These are phyloP conservation scores for Beauveria scarabaeidicola DNA, from an alignment of 2,329 filamentous ascomycete genomes.

Conservation along the genomic window DNA sequence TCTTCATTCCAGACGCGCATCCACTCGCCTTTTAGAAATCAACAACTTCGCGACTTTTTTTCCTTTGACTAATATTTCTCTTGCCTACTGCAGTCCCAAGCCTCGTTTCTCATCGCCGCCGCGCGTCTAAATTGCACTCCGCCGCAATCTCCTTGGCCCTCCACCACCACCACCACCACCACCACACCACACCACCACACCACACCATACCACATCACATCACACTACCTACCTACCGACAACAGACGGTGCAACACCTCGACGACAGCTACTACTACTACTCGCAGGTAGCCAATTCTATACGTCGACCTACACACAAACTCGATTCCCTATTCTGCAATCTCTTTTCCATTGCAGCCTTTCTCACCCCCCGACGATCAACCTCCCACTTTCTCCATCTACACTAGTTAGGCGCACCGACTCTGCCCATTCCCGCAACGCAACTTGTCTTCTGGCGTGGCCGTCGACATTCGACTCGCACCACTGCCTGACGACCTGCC, in stretches of 20 bases:
- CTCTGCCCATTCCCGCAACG: neutral
- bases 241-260: neutral
- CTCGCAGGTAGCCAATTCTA: neutral
- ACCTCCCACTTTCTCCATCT: neutral
- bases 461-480: constrained; percentile 8
- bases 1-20: constrained; percentile 11
- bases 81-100: neutral
- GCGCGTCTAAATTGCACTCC: constrained; percentile 7
- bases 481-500: constrained; percentile 11
- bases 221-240: too few species aligned
- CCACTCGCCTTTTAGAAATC: neutral
- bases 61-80: neutral
- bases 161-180: neutral
- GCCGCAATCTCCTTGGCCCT: neutral
- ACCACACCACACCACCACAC: neutral
- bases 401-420: neutral
- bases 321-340: neutral
- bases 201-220: neutral
- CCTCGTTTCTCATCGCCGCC: neutral
- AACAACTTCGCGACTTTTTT: constrained; percentile 4
- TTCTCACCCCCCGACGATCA: neutral
- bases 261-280: neutral
- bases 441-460: constrained; percentile 10
- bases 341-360: neutral
- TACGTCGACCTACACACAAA: neutral